phyloP scores from a whole-genome alignment of 208 protist species.

The Leptomonas pyrrhocoris region DNA sequence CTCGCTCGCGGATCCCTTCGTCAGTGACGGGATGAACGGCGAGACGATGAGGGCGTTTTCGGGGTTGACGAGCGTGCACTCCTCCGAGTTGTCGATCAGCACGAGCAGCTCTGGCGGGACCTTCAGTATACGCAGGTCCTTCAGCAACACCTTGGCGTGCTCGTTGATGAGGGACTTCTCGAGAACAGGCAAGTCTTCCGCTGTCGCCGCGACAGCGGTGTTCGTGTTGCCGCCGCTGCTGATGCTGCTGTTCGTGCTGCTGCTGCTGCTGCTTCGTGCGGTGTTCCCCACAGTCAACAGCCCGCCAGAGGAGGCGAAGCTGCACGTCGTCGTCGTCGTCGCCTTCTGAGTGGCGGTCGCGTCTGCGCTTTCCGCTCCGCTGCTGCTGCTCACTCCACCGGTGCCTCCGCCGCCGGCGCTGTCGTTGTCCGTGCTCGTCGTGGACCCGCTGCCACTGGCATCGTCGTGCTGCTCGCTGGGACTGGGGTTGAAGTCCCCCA shows the following conservation, averaged over 20 bases:
- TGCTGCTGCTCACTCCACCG: neutral
- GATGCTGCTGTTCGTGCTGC: neutral
- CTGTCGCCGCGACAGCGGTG: neutral
- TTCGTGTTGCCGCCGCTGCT: neutral
- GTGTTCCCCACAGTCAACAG: neutral
- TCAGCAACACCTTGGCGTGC: conserved; percentile 70
- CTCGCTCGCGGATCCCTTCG: conserved; percentile 13
- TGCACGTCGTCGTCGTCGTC: neutral
- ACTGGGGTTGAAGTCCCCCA: conserved; percentile 7
- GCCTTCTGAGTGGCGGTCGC: neutral
- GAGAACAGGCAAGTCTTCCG: neutral
- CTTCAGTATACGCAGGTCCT: conserved; percentile 83
- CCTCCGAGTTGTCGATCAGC: conserved; percentile 88
- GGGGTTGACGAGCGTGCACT: conserved; percentile 76
- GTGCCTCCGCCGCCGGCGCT: conserved; percentile 5
- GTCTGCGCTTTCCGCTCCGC: conserved; percentile 5
- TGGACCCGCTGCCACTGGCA: conserved; percentile 4
- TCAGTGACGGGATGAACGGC: conserved; percentile 70
- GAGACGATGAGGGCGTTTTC: conserved; percentile 84
- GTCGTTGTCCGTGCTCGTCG: too few relatives aligned
- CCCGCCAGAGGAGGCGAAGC: neutral
- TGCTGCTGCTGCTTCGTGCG: neutral
- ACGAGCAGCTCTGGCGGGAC: conserved; percentile 84
- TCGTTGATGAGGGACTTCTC: conserved; percentile 41
- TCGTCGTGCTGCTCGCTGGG: neutral